Evolutionary conservation across 257 asterid genomes (phyloP).

Genomic region (Nyctanthes arbortristis): DNA sequence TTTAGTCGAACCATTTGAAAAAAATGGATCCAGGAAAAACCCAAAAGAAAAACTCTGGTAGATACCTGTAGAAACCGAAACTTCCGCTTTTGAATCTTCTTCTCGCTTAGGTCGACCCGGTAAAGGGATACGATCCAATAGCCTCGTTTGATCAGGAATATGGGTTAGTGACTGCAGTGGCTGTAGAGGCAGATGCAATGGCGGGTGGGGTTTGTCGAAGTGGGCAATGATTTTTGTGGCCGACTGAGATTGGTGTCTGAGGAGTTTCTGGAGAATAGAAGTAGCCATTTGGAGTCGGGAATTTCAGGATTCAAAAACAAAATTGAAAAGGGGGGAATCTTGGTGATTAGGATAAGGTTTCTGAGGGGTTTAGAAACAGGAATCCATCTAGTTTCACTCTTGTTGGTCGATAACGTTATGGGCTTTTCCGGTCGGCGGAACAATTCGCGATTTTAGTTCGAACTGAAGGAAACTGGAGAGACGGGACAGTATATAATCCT

Average conservation of each 20-base stretch:
- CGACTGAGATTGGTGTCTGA: conserved; percentile 49
- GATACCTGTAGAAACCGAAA: conserved; percentile 17
- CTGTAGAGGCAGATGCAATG: no score
- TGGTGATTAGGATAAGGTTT: conserved; percentile 36
- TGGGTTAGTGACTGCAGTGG: conserved; percentile 27
- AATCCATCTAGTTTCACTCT: no score
- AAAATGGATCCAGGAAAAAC: conserved; percentile 50
- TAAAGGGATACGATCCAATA: conserved; percentile 22
- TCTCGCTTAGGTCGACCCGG: conserved; percentile 18
- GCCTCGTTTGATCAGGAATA: conserved; percentile 16
- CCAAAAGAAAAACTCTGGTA: conserved; percentile 61
- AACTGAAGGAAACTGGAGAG: neutral
- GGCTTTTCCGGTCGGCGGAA: no score
- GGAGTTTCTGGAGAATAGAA: conserved; percentile 44
- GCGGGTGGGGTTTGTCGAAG: conserved; percentile 32
- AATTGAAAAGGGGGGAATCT: neutral
- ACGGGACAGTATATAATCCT: no score
- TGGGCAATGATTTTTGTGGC: conserved; percentile 32
- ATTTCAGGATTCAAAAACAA: conserved; percentile 15
- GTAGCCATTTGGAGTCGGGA: conserved; percentile 37
- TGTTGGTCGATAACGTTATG: no score
- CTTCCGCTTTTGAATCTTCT: conserved; percentile 23
- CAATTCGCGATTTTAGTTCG: neutral
- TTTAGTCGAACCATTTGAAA: conserved; percentile 27
- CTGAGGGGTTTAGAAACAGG: conserved; percentile 28